Percentiles rank a stretch among this genome's conserved stretches.
Evolutionary conservation across 257 asterid genomes (phyloP).

Genomic region (Solanum stenotomum): DNA sequence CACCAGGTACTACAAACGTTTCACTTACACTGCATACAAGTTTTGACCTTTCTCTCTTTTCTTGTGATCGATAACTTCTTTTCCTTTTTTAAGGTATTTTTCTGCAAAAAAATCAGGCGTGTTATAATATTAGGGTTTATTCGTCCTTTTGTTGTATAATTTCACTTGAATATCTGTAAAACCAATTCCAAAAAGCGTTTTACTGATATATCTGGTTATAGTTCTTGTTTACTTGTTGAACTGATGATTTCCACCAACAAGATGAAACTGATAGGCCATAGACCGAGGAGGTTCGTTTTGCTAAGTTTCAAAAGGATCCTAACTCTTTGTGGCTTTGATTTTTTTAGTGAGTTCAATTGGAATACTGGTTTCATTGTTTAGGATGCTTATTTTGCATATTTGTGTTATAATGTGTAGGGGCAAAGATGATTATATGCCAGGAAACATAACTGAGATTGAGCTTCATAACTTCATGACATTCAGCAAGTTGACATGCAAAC

Average conservation of each 20-base stretch:
- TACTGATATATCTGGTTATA: background rate
- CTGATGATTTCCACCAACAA: background rate
- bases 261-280: background rate
- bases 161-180: background rate
- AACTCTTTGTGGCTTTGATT: background rate
- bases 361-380: background rate
- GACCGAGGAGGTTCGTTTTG: background rate
- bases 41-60: background rate
- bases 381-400: background rate
- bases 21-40: background rate
- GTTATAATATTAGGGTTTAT: background rate
- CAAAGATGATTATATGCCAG: conserved; percentile 70
- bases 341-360: background rate
- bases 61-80: background rate
- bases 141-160: background rate
- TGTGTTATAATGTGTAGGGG: conserved; percentile 39
- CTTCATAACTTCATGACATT: conserved; percentile 91
- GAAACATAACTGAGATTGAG: conserved; percentile 75
- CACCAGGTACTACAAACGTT: conserved; percentile 27
- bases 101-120: background rate
- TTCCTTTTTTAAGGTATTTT: background rate
- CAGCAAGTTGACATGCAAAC: conserved; percentile 53
- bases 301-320: background rate
- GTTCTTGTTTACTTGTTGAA: background rate
- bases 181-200: background rate